Percentiles rank a stretch among this genome's conserved stretches.
Evolutionary conservation across 2,329 filamentous ascomycete genomes (phyloP).

Genomic region (Phyllosticta ampelicida): DNA sequence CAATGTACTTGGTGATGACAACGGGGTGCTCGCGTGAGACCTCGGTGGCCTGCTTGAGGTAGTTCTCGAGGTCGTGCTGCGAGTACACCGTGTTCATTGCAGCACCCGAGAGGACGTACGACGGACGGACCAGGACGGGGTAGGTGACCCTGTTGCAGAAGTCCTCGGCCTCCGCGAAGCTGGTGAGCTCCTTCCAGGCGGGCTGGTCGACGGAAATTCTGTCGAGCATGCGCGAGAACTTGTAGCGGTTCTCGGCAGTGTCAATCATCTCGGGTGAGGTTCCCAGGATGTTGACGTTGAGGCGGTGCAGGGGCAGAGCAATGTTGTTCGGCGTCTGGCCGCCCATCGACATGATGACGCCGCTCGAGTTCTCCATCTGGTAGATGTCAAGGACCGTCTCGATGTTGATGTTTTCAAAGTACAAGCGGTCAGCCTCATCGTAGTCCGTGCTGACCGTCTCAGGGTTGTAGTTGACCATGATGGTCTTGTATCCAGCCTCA

Average conservation of each 20-base stretch:
- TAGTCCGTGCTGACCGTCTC: slow-evolving; percentile 88
- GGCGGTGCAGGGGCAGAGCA: slow-evolving; percentile 73
- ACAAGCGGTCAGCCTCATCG: slow-evolving; percentile 86
- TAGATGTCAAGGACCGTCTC: slow-evolving; percentile 93
- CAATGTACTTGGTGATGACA: slow-evolving; percentile 98
- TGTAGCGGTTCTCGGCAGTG: slow-evolving; percentile 92
- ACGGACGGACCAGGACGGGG: slow-evolving; percentile 88
- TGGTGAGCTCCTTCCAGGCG: slow-evolving; percentile 94
- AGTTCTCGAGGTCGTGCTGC: slow-evolving; percentile 78
- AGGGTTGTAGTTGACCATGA: slow-evolving; percentile 87
- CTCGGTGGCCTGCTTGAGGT: slow-evolving; percentile 80
- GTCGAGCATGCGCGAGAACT: slow-evolving; percentile 97
- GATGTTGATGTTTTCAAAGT: slow-evolving; percentile 90
- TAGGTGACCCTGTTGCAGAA: slow-evolving; percentile 89
- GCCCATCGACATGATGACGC: slow-evolving; percentile 90
- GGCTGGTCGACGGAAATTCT: slow-evolving; percentile 91
- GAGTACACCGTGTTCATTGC: slow-evolving; percentile 99
- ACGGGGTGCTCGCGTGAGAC: slow-evolving; percentile 94
- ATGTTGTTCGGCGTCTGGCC: slow-evolving; percentile 98
- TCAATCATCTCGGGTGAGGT: slow-evolving; percentile 99
- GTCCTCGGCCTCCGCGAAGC: slow-evolving; percentile 74
- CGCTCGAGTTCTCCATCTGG: slow-evolving; percentile 68
- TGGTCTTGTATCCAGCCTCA: slow-evolving; percentile 75
- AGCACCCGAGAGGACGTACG: slow-evolving; percentile 91
- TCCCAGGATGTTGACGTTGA: slow-evolving; percentile 85